phyloP scores from a whole-genome alignment of 768 basidiomycete species.

The Leucocoprinus sp. region DNA sequence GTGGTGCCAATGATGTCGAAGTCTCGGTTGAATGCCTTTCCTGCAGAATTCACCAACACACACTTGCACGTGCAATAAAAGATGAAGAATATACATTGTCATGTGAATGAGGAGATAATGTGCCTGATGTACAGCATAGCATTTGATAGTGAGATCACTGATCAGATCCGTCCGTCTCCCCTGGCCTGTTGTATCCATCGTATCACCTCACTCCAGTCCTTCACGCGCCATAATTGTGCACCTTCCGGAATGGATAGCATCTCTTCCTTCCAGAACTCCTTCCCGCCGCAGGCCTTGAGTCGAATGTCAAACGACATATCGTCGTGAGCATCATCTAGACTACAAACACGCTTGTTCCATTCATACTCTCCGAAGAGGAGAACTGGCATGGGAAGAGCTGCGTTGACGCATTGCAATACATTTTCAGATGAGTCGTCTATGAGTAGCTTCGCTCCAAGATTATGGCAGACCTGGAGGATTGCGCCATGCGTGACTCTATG shows the following conservation, averaged over 20 bases:
- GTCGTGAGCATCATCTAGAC: constrained; percentile 34
- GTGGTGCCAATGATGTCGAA: too few relatives aligned
- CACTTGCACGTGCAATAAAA: neutral
- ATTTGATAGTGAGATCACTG: too few relatives aligned
- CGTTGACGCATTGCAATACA: constrained; percentile 48
- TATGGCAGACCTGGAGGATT: constrained; percentile 49
- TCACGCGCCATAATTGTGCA: constrained; percentile 43
- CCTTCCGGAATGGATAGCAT: constrained; percentile 40
- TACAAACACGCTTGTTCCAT: constrained; percentile 62
- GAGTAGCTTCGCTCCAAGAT: constrained; percentile 54
- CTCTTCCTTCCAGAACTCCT: constrained; percentile 52
- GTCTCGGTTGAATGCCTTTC: neutral
- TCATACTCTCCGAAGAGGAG: constrained; percentile 70
- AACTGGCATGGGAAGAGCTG: constrained; percentile 44
- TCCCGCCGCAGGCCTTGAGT: constrained; percentile 36
- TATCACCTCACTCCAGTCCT: constrained; percentile 56
- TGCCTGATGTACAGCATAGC: too few relatives aligned
- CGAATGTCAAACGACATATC: constrained; percentile 47
- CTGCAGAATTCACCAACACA: neutral
- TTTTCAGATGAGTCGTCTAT: constrained; percentile 83
- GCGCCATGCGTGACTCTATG: constrained; percentile 10
- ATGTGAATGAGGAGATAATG: too few relatives aligned
- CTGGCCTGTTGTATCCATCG: constrained; percentile 29
- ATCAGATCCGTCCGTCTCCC: constrained; percentile 12
- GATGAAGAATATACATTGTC: too few relatives aligned